Percentiles rank a stretch among this genome's conserved stretches.
These are phyloP conservation scores for Fusarium nisikadoi DNA, from an alignment of 2,329 filamentous ascomycete genomes.

Conservation along the genomic window DNA sequence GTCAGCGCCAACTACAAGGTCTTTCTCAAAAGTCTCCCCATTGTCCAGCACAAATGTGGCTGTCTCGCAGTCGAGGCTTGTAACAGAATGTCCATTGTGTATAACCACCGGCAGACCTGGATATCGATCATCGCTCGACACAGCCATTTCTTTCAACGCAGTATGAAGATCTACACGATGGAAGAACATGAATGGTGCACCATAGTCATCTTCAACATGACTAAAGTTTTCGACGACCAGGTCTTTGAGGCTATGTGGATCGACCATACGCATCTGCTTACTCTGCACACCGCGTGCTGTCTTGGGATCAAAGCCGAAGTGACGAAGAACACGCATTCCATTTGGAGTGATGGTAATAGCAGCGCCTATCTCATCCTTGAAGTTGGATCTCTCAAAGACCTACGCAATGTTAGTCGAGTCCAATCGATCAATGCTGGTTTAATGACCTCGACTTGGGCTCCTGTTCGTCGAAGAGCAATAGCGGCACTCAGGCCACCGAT, in stretches of 20 bases:
- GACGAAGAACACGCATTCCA: background rate
- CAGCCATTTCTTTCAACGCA: background rate
- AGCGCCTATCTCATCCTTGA: slow-evolving; percentile 1
- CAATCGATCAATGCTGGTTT: rapidly evolving
- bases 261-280: slow-evolving; percentile 8
- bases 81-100: background rate
- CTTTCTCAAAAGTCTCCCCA: background rate
- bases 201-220: background rate
- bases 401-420: background rate
- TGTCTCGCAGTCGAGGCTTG: background rate
- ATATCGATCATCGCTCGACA: background rate
- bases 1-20: background rate
- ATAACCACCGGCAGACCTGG: background rate
- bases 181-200: background rate
- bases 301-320: background rate
- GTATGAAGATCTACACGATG: background rate
- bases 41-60: rapidly evolving
- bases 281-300: background rate
- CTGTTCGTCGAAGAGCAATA: background rate
- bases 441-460: background rate
- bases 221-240: background rate
- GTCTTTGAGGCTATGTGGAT: background rate
- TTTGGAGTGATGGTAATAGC: background rate
- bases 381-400: background rate
- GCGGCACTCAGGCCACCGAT: background rate